A percentile compares a stretch with the other conserved stretches of the same genome.
Evolutionary conservation across 2,329 filamentous ascomycete genomes (phyloP).

Genomic region (Colletotrichum tabaci): DNA sequence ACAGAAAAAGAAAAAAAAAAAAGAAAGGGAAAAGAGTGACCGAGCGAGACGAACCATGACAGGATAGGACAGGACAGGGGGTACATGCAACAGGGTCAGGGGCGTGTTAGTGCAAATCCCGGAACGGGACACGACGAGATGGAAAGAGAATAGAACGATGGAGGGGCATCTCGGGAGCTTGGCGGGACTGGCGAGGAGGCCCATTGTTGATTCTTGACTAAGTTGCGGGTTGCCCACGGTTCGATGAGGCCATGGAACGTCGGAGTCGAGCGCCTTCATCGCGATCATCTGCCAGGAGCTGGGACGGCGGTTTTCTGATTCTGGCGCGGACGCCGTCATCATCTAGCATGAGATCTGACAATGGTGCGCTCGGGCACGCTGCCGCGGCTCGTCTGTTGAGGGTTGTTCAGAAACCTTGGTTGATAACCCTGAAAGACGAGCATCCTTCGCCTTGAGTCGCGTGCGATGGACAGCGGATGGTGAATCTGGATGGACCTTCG

Average conservation of each 20-base stretch:
- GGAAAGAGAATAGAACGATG: slow-evolving; percentile 36
- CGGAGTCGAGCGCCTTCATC: slow-evolving; percentile 35
- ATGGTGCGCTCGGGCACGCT: background rate
- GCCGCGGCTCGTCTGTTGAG: background rate
- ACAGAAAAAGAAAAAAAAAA: background rate
- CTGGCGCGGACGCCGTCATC: slow-evolving; percentile 4
- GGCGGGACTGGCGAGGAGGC: slow-evolving; percentile 15
- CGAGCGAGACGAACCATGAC: background rate
- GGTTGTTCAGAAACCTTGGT: background rate
- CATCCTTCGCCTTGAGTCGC: slow-evolving; percentile 7
- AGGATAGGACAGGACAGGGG: background rate
- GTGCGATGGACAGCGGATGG: slow-evolving; percentile 15
- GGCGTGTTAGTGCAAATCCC: slow-evolving; percentile 24
- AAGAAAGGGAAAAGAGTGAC: background rate
- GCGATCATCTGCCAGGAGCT: background rate
- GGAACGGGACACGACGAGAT: slow-evolving; percentile 34
- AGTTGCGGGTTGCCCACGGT: slow-evolving; percentile 10
- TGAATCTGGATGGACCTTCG: background rate
- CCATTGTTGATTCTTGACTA: background rate
- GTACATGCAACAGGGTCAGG: slow-evolving; percentile 19
- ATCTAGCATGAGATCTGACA: slow-evolving; percentile 23
- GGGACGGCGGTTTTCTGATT: background rate
- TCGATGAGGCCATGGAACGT: slow-evolving; percentile 23
- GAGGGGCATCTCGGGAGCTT: slow-evolving; percentile 36
- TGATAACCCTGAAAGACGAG: slow-evolving; percentile 5